Conservation (phyloP, 2,329 filamentous ascomycete genomes). For the Tolypocladium amazonense region DNA sequence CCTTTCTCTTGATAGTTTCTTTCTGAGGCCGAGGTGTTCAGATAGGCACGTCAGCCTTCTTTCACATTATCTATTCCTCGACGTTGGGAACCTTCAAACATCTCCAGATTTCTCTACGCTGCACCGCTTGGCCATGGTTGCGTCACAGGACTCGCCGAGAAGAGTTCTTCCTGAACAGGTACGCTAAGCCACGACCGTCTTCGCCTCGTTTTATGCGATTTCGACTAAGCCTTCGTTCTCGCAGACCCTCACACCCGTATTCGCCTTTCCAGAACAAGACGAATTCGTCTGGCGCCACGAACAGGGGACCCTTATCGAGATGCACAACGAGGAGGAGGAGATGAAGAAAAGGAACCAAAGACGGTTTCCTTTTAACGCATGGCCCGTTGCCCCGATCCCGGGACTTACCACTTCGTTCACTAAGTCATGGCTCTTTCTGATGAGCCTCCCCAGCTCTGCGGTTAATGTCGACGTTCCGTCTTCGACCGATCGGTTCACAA, state of each 20-base stretch:
- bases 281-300: slow-evolving; percentile 17
- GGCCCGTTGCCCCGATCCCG: slow-evolving; percentile 20
- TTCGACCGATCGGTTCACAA: slow-evolving; percentile 14
- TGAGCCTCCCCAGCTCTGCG: slow-evolving; percentile 10
- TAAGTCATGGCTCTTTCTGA: slow-evolving; percentile 21
- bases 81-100: too few relatives aligned
- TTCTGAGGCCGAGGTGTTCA: too few relatives aligned
- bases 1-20: too few relatives aligned
- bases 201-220: background rate
- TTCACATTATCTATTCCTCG: too few relatives aligned
- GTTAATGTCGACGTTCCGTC: slow-evolving; percentile 14
- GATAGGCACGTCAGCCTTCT: too few relatives aligned
- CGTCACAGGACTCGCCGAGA: too few relatives aligned
- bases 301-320: slow-evolving; percentile 21
- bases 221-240: background rate
- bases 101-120: too few relatives aligned
- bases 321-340: slow-evolving; percentile 17
- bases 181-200: background rate
- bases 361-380: slow-evolving; percentile 10
- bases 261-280: slow-evolving; percentile 11
- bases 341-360: slow-evolving; percentile 16
- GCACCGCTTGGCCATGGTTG: too few relatives aligned
- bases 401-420: slow-evolving; percentile 16
- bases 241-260: slow-evolving; percentile 4
- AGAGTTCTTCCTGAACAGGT: background rate